Base-by-base conservation (phyloP, 129 eudicot genomes). In the Erigeron canadensis region DNA sequence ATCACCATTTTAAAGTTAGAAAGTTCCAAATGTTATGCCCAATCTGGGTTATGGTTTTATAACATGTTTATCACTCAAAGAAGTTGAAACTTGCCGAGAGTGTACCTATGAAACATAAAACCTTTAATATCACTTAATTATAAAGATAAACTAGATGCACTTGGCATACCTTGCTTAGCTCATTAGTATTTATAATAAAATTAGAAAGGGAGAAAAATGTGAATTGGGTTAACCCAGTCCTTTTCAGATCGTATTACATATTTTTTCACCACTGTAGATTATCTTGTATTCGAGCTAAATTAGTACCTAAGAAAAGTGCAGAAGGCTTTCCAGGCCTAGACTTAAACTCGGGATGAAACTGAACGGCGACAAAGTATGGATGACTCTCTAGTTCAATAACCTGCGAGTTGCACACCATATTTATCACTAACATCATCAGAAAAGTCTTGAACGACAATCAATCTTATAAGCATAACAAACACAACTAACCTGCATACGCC, bases 301-400 rank as follows among this genome's bases (percentile, higher is more conserved):
- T 60, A 53, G 46, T 84, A 86, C 98, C 98, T 84, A 86, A 80
- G 88, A 92, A 92, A 60, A 92, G 85, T 16, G 89, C 87, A 51
- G 95, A 92, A 22, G 98, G 98, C 43, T 83, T 89, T 78, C 95
- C 95, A 1, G 98, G 98, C 74, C 98, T 81, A 44, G 96, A 92
- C 59, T 86, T 92, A 40, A 92, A 92, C 81, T 92, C 98, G 0
- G 98, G 98, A 73, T 92, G 98, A 72, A 92, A 92, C 73, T 92
- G 98, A 67, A 86, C 96, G 19, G 90, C 98, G 21, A 92, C 73
- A 18, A 84, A 92, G 75, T 82, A 92, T 7, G 93, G 96, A 75
- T 92, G 98, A 71, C 21, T 75, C 56, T 74, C 84, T 51, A 92
- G 80, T 84, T 92, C 98, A 68, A 92, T 67, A 34, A 92, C 83